These are phyloP conservation scores for Ogataea dorogensis DNA, from an alignment of 805 yeast genomes.

Conservation along the genomic window DNA sequence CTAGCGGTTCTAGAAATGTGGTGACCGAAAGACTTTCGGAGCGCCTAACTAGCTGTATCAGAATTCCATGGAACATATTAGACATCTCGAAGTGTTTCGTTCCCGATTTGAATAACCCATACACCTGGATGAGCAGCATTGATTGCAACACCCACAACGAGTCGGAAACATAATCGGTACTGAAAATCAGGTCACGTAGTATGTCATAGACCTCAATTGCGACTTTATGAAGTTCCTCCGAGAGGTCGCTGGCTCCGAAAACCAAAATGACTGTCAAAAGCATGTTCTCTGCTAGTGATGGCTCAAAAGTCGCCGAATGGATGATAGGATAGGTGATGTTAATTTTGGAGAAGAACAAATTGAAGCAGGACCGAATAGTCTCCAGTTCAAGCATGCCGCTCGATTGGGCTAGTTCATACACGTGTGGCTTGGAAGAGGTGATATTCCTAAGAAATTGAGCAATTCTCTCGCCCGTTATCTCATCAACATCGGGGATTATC, in stretches of 20 bases:
- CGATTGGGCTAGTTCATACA: background rate
- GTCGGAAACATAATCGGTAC: constrained; percentile 4
- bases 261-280: constrained; percentile 6
- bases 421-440: background rate
- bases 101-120: constrained; percentile 11
- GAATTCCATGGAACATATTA: constrained; percentile 8
- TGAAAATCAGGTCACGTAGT: constrained; percentile 9
- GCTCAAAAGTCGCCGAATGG: constrained; percentile 12
- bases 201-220: constrained; percentile 10
- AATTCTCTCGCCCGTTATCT: background rate
- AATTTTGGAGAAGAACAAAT: constrained; percentile 10
- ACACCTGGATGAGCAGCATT: constrained; percentile 10
- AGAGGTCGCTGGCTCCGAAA: constrained; percentile 11
- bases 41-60: constrained; percentile 8
- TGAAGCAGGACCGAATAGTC: constrained; percentile 4
- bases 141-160: constrained; percentile 9
- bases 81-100: constrained; percentile 11
- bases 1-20: background rate
- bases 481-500: constrained; percentile 4
- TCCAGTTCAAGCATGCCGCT: constrained; percentile 6
- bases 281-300: background rate
- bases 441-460: constrained; percentile 3
- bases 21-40: constrained; percentile 6
- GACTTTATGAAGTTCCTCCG: constrained; percentile 4
- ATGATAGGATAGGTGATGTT: constrained; percentile 13